Evolutionary conservation across 169 alveolate species (phyloP), one percentile per base, ranked within the genome.

Genomic region (Theileria sp.): DNA sequence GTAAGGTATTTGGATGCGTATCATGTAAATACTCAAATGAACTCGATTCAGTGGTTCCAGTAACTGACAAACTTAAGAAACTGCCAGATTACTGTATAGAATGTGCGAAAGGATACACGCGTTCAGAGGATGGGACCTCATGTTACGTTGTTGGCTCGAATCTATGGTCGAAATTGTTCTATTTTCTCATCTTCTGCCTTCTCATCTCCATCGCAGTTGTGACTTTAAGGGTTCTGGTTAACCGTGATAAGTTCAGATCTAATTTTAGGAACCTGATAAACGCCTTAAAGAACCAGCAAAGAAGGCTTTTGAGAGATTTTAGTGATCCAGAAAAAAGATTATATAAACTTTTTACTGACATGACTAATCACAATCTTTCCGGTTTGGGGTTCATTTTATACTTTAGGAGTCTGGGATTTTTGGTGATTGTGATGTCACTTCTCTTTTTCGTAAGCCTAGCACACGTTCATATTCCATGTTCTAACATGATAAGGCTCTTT

Each of bases 331-430:
- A 77, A 15, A 70, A 64, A 13, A 60, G 81, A 19, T 79, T 79
- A 54, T 77, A 78, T 51, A 62, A 85, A 19, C 38, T 89, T 66
- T 49, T 32, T 32, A 56, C 51, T 10, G 58, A 75, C 23, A 15
- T 86, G 72, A 23, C 70, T 9, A 66, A 80, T 21, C 72, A 19
- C 8, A 87, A 89, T 66, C 79, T 89, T 19, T 85, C 86, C 0
- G 94, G 94, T 19, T 51, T 89, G 21, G 94, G 94, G 4, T 50
- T 75, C n/a, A 81, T 81, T 79, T 76, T 86, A 30, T 89, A 89
- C 80, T 89, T 82, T 75, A 74, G 80, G n/a, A 60, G 64, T 38
- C 61, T 83, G 56, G 77, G 38, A 25, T 83, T 83, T 34, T 6
- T 83, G 68, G 68, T 23, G 7, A 38, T 26, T 3, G 74, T 67